phyloP scores from a whole-genome alignment of 306 rosid genomes.

The Citrullus amarus region DNA sequence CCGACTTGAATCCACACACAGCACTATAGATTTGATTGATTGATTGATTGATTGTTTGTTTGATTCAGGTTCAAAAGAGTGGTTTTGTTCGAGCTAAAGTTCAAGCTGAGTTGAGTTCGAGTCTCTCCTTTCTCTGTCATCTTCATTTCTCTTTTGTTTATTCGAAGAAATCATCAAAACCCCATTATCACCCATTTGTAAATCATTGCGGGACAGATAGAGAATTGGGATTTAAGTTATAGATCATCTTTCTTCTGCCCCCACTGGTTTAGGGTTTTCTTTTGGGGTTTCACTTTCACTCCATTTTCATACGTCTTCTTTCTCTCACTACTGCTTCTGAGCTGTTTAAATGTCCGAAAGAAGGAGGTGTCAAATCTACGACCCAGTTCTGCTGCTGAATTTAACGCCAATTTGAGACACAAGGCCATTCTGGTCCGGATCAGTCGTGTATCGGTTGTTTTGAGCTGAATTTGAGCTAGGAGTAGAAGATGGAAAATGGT shows the following conservation, averaged over 20 bases:
- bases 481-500: conserved; percentile 74
- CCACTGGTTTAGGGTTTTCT: conserved; percentile 7
- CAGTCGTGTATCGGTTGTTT: neutral
- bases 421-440: neutral
- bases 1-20: neutral
- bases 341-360: neutral
- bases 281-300: neutral
- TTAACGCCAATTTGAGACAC: neutral
- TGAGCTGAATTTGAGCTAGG: neutral
- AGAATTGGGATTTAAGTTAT: conserved; percentile 3
- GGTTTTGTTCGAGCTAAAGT: neutral
- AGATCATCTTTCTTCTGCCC: neutral
- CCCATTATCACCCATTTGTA: neutral
- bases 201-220: conserved; percentile 5
- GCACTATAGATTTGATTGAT: neutral
- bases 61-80: neutral
- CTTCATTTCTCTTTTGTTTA: neutral
- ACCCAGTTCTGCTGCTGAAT: neutral
- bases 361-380: neutral
- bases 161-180: conserved; percentile 5
- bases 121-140: neutral
- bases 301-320: neutral
- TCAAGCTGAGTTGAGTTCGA: neutral
- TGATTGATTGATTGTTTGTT: neutral
- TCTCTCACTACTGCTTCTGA: neutral